phyloP scores from a whole-genome alignment of 257 asterid genomes.

The Ilex asprella region DNA sequence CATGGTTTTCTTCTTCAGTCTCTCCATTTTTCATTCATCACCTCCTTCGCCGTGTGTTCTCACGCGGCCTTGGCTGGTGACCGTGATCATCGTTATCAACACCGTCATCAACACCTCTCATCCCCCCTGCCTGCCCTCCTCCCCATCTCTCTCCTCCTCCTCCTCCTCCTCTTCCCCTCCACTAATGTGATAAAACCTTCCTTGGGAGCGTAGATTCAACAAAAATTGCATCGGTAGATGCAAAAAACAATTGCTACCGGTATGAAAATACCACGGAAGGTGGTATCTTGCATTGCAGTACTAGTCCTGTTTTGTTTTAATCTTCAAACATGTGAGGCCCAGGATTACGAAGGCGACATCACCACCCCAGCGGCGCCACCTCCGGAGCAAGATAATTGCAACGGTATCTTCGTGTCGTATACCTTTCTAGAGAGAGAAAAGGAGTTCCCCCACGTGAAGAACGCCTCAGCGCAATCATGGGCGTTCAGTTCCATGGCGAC shows the following conservation, averaged over 20 bases:
- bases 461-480: not conserved
- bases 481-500: conserved; percentile 4
- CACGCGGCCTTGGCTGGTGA: conserved; percentile 2
- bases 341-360: not conserved
- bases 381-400: not conserved
- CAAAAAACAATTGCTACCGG: not conserved
- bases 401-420: not conserved
- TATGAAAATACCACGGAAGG: not conserved
- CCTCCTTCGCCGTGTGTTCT: conserved; percentile 5
- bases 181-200: too few relatives aligned
- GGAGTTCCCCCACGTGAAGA: not conserved
- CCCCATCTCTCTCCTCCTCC: too few relatives aligned
- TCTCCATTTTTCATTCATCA: not conserved
- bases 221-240: too few relatives aligned
- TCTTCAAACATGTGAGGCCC: not conserved
- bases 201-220: too few relatives aligned
- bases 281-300: not conserved
- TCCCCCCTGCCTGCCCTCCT: too few relatives aligned
- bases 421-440: not conserved
- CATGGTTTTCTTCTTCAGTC: not conserved
- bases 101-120: too few relatives aligned
- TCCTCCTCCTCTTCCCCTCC: too few relatives aligned
- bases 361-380: not conserved
- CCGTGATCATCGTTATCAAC: not conserved
- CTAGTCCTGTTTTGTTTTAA: not conserved